Percentiles rank a stretch among this genome's conserved stretches.
Conservation (phyloP, 768 basidiomycete species). For the Termitomyces bulborhizus region DNA sequence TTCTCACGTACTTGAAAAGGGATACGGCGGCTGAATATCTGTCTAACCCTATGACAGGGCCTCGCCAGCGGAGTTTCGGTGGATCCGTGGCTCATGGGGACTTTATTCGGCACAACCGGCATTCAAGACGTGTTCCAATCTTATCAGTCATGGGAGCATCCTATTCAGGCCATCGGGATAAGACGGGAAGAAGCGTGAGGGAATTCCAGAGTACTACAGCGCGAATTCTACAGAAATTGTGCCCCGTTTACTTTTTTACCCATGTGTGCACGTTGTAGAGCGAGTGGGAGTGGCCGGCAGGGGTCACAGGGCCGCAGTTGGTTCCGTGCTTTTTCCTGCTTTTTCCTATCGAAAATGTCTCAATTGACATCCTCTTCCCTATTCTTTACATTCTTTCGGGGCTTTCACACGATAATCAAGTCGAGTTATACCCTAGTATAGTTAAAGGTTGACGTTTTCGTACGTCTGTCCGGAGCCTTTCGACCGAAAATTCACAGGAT, state of each 20-base stretch:
- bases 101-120: neutral
- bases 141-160: slow-evolving; percentile 7
- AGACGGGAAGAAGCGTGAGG: neutral
- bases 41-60: no score
- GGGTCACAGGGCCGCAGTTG: slow-evolving; percentile 4
- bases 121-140: neutral
- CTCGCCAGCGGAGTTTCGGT: no score
- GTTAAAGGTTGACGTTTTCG: neutral
- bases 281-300: no score
- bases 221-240: no score
- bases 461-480: slow-evolving; percentile 3
- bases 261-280: neutral
- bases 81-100: no score
- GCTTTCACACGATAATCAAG: slow-evolving; percentile 9
- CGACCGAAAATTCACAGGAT: neutral
- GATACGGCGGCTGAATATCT: no score
- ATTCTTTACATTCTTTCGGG: slow-evolving; percentile 1
- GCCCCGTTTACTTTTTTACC: neutral
- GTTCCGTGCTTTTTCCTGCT: neutral
- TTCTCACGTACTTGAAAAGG: no score
- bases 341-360: slow-evolving; percentile 8
- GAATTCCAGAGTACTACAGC: no score
- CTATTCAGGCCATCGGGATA: slow-evolving; percentile 3
- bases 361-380: slow-evolving; percentile 8
- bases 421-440: slow-evolving; percentile 3